Base-by-base conservation (phyloP, 805 yeast species). In the Lachancea dasiensis region DNA sequence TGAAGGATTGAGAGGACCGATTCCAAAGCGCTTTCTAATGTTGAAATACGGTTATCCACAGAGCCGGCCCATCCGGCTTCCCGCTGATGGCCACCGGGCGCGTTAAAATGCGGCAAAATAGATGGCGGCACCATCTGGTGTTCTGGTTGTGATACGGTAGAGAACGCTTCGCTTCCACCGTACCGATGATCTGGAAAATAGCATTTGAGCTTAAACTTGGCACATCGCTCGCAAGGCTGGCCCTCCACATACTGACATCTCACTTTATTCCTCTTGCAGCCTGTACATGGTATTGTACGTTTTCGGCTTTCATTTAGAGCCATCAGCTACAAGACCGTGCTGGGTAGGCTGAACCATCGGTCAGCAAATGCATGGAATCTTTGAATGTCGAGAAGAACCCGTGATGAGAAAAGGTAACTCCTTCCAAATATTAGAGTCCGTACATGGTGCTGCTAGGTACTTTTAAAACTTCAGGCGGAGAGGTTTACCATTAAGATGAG, bases 211-310 rank as follows among this genome's bases (percentile, higher is more conserved):
- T 26, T 19, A 24, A 31, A 67, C 26, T 69, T 67, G 11, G 64
- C 46, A 52, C 87, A 80, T 40, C 84, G 53, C 44, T 70, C 72
- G 53, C 87, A 80, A 1, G 80, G 79, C 36, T 72, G 58, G 2
- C 56, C 46, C 2, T 61, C 64, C 5, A 62, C 48, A 49, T 76
- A 76, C 26, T 68, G 68, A 48, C 87, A 80, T 54, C 70, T 77
- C 19, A 79, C 78, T 56, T 80, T 80, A 16, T 80, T 67, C 50
- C 66, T 66, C 39, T 82, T 70, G 53, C 87, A 80, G 48, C 68
- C 67, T 17, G 74, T 65, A 54, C 87, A 80, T 3, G 86, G 86
- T 50, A 73, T 77, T 25, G 58, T 57, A 31, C 69, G 45, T 38
- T 55, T 61, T 31, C 42, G 48, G 20, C 44, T 38, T 39, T 46